Evolutionary conservation across 1,139 yeast species (phyloP).

Genomic region (Pichia sp.): DNA sequence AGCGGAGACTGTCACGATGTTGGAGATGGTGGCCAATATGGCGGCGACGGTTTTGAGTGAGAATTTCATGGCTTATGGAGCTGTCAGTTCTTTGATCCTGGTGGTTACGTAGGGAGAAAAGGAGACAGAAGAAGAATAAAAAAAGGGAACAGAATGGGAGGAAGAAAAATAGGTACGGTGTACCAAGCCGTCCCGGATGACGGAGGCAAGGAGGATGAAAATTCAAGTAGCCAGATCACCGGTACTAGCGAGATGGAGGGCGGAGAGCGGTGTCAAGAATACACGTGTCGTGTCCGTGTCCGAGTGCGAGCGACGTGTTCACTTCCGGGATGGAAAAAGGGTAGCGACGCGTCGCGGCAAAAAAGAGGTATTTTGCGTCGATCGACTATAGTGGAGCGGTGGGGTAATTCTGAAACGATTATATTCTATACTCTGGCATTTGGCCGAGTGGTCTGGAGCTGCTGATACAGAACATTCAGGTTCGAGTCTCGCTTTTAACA

Average conservation of each 20-base stretch:
- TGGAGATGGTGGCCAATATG: conserved; percentile 27
- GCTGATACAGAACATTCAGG: conserved; percentile 60
- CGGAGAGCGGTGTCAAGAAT: not conserved
- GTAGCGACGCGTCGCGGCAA: not conserved
- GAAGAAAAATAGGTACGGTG: not conserved
- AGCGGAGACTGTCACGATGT: conserved; percentile 35
- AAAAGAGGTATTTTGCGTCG: too few relatives aligned
- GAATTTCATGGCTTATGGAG: conserved; percentile 24
- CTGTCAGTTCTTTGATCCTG: not conserved
- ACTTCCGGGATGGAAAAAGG: too few relatives aligned
- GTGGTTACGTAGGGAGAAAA: too few relatives aligned
- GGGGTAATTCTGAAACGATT: too few relatives aligned
- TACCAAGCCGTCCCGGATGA: not conserved
- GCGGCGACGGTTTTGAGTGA: conserved; percentile 28
- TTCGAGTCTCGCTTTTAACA: conserved; percentile 65
- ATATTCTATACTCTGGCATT: too few relatives aligned
- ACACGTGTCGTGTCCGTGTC: not conserved
- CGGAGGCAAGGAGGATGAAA: not conserved
- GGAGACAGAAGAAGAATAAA: not conserved
- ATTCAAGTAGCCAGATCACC: not conserved
- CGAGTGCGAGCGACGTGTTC: conserved; percentile 1
- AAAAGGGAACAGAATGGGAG: not conserved
- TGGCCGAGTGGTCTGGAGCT: conserved; percentile 40
- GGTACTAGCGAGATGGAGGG: not conserved
- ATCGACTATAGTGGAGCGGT: too few relatives aligned